These are phyloP conservation scores for Spathaspora sp. DNA, from an alignment of 805 yeast genomes.

Conservation along the genomic window DNA sequence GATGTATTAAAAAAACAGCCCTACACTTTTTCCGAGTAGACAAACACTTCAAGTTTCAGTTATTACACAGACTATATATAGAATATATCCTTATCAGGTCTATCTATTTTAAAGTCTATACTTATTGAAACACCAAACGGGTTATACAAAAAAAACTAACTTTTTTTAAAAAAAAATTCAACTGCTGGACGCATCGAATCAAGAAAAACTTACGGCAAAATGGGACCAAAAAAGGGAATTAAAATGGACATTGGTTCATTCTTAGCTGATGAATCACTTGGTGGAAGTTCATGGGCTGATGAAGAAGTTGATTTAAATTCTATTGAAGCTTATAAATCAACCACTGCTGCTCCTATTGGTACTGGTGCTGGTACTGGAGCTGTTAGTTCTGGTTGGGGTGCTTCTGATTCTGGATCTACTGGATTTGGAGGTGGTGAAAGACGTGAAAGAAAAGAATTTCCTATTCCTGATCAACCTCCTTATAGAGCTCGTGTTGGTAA, in stretches of 20 bases:
- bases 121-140: neutral
- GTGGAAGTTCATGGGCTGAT: constrained; percentile 82
- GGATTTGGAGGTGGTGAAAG: constrained; percentile 18
- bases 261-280: constrained; percentile 70
- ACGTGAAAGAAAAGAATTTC: constrained; percentile 63
- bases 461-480: constrained; percentile 90
- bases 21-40: neutral
- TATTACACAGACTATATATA: neutral
- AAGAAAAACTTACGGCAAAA: neutral
- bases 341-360: constrained; percentile 23
- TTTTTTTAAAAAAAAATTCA: neutral
- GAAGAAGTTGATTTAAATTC: constrained; percentile 70
- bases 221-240: constrained; percentile 52
- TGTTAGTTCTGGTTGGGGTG: neutral
- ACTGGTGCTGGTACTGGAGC: constrained; percentile 16
- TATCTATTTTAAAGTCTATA: neutral
- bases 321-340: constrained; percentile 23
- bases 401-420: constrained; percentile 4
- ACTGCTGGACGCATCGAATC: neutral
- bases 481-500: constrained; percentile 85
- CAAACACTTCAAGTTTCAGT: neutral
- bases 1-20: neutral
- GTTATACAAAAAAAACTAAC: neutral
- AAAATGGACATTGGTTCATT: constrained; percentile 88
- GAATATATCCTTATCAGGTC: neutral